These are phyloP conservation scores for Coemansia sp. DNA, from an alignment of 192 early-diverging fungal genomes.

Conservation along the genomic window DNA sequence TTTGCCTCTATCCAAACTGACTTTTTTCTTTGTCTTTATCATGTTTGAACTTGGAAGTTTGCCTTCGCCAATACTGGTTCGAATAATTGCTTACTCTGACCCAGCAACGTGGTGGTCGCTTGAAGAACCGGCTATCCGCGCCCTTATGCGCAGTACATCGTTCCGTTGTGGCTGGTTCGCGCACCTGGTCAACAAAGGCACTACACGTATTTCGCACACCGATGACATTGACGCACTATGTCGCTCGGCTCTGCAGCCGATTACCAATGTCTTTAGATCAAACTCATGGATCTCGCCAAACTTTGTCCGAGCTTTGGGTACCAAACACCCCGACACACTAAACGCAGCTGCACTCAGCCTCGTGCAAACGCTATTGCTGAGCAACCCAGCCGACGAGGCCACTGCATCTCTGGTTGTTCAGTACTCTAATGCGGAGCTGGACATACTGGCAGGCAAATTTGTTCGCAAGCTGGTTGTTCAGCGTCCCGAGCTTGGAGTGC, in stretches of 20 bases:
- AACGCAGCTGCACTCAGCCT: constrained; percentile 13
- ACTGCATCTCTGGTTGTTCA: constrained; percentile 17
- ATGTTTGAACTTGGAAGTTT: constrained; percentile 11
- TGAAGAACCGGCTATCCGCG: constrained; percentile 4
- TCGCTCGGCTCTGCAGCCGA: constrained; percentile 11
- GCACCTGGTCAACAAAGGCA: constrained; percentile 11
- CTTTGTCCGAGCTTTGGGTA: constrained; percentile 24
- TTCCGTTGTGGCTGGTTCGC: constrained; percentile 33
- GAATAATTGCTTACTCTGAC: constrained; percentile 21
- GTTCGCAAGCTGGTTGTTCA: constrained; percentile 12
- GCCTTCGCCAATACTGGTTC: constrained; percentile 23
- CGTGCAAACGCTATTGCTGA: constrained; percentile 11
- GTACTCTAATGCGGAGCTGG: not conserved
- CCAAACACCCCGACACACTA: constrained; percentile 11
- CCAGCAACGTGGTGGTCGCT: constrained; percentile 15
- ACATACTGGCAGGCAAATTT: constrained; percentile 16
- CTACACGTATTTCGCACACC: not conserved
- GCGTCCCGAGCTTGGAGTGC: constrained; percentile 12
- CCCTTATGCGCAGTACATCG: constrained; percentile 17
- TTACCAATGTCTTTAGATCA: constrained; percentile 16
- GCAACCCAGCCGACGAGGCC: not conserved
- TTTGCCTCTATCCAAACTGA: no score
- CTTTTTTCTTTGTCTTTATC: not conserved
- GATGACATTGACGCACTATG: constrained; percentile 12
- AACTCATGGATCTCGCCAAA: constrained; percentile 24